Conservation (phyloP, 208 protist species). For the Trypanosoma scelopori region DNA sequence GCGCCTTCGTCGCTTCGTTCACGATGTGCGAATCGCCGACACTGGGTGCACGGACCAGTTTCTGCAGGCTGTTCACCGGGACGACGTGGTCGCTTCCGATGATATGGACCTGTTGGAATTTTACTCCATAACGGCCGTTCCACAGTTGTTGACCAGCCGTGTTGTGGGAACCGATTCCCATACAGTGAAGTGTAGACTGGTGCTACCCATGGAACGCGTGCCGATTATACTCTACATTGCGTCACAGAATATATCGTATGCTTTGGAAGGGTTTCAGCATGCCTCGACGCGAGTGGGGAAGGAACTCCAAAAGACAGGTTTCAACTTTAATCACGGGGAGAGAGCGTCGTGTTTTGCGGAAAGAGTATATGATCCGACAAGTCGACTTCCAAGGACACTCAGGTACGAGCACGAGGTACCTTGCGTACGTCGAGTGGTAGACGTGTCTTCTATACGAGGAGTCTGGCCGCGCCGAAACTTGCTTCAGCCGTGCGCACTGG, state of each 20-base stretch:
- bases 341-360: constrained; percentile 4
- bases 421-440: constrained; percentile 21
- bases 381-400: constrained; percentile 3
- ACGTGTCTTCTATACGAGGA: constrained; percentile 28
- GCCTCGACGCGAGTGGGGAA: neutral
- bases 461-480: constrained; percentile 44
- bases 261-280: constrained; percentile 16
- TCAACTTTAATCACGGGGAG: neutral
- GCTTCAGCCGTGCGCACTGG: constrained; percentile 36
- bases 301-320: neutral
- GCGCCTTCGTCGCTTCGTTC: constrained; percentile 31
- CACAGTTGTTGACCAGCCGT: constrained; percentile 17
- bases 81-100: constrained; percentile 14
- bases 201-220: constrained; percentile 34
- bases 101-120: constrained; percentile 26
- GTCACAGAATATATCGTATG: constrained; percentile 28
- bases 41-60: constrained; percentile 2
- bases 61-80: constrained; percentile 9
- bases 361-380: neutral
- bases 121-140: constrained; percentile 31
- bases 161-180: neutral
- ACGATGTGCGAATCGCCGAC: constrained; percentile 17
- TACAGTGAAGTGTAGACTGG: constrained; percentile 23
- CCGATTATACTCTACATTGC: constrained; percentile 24
- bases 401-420: constrained; percentile 17